Base-by-base conservation (phyloP, 1,284 basidiomycete genomes). In the Sporisorium iseilematis-ciliati region DNA sequence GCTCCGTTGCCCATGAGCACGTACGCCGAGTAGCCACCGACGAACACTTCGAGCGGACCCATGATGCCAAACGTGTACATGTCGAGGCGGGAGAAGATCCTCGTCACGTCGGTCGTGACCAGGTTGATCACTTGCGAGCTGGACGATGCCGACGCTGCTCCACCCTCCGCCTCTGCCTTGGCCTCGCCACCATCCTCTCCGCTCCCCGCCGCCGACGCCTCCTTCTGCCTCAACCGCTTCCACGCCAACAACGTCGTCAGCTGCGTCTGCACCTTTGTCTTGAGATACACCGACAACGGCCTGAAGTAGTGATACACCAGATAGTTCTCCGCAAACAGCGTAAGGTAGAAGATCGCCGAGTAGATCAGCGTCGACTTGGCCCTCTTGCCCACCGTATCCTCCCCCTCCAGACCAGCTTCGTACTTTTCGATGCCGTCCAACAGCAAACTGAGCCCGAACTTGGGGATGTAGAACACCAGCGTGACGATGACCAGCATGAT, bases 81-180 rank as follows among this genome's bases (percentile, higher is more conserved):
- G 43, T 74, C 71, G 54, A 67, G 25, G 8, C 48, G 33, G 6
- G n/a, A n/a, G 43, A 60, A 64, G 57, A 74, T 58, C 25, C 71
- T 57, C 1, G 48, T 43, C 6, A 64, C 60, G 43, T 74, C 71
- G 14, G 71, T 74, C 10, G 65, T 74, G n/a, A 74, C 56, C 16
- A 74, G 58, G n/a, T 74, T 74, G 50, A 74, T 64, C 8, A 74
- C 71, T 23, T 67, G 65, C 4, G 70, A 73, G n/a, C 58, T 38
- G 14, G 61, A 57, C 1, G 52, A 48, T 11, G 26, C 40, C 6
- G 62, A 51, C 0, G 33, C n/a, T n/a, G n/a, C n/a, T n/a, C n/a
- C n/a, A n/a, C n/a, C n/a, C n/a, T n/a, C n/a, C n/a, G n/a, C n/a
- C n/a, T n/a, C n/a, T n/a, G n/a, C n/a, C n/a, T n/a, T n/a, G n/a